A percentile compares a stretch with the other conserved stretches of the same genome.
Evolutionary conservation across 2,329 filamentous ascomycete genomes (phyloP).

Genomic region (Cladosporium sp.): DNA sequence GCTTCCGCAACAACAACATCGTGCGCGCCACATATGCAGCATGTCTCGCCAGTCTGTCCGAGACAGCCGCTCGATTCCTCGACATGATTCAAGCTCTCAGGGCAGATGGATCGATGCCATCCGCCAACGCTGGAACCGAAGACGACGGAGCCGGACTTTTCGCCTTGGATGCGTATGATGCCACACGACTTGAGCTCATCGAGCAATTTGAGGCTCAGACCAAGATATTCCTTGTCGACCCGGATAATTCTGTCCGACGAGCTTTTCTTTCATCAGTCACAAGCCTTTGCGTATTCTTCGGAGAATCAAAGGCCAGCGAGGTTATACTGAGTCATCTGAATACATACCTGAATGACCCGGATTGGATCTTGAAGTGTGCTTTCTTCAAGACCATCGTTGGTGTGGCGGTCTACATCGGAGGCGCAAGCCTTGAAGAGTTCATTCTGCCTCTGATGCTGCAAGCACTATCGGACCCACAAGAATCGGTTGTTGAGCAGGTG

Average conservation of each 20-base stretch:
- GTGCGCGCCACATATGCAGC: slow-evolving; percentile 91
- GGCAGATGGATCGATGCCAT: slow-evolving; percentile 77
- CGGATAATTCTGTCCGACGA: slow-evolving; percentile 79
- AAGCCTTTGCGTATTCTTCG: slow-evolving; percentile 92
- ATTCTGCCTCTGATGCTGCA: slow-evolving; percentile 95
- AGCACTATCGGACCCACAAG: slow-evolving; percentile 87
- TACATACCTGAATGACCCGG: slow-evolving; percentile 92
- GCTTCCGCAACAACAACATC: slow-evolving; percentile 55
- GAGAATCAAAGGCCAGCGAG: slow-evolving; percentile 86
- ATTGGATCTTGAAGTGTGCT: slow-evolving; percentile 95
- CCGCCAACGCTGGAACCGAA: slow-evolving; percentile 77
- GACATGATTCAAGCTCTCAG: slow-evolving; percentile 88
- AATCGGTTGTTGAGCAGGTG: slow-evolving; percentile 89
- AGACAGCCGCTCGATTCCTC: slow-evolving; percentile 79
- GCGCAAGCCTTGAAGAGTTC: slow-evolving; percentile 87
- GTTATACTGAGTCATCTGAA: slow-evolving; percentile 96
- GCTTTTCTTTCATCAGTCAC: slow-evolving; percentile 91
- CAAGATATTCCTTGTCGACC: slow-evolving; percentile 84
- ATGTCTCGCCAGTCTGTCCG: slow-evolving; percentile 83
- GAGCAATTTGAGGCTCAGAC: slow-evolving; percentile 84
- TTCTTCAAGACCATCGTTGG: slow-evolving; percentile 96
- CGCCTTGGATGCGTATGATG: slow-evolving; percentile 83
- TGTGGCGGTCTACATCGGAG: slow-evolving; percentile 86
- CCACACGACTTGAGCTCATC: slow-evolving; percentile 78
- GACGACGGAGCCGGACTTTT: slow-evolving; percentile 56